Conservation (phyloP, 2,329 filamentous ascomycete species). For the Plectosphaerella cucumerina region DNA sequence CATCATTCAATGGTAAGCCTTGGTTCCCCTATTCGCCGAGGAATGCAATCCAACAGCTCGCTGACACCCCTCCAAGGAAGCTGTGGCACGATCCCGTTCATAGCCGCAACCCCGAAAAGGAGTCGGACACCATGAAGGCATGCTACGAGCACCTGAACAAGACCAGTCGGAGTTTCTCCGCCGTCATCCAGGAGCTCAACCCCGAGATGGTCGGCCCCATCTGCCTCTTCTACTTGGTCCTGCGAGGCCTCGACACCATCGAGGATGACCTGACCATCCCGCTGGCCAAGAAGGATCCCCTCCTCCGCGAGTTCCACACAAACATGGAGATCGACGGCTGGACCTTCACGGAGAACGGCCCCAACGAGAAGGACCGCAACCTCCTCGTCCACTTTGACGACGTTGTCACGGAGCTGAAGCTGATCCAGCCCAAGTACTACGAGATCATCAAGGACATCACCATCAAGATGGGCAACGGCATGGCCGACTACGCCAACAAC, state of each 20-base stretch:
- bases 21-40: slow-evolving; percentile 3
- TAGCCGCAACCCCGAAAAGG: slow-evolving; percentile 70
- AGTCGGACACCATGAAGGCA: slow-evolving; percentile 67
- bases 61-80: slow-evolving; percentile 58
- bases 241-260: slow-evolving; percentile 94
- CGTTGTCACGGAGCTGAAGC: slow-evolving; percentile 81
- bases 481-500: slow-evolving; percentile 92
- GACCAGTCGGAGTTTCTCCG: slow-evolving; percentile 89
- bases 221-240: slow-evolving; percentile 85
- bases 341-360: slow-evolving; percentile 82
- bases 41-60: neutral
- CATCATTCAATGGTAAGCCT: slow-evolving; percentile 79
- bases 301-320: slow-evolving; percentile 78
- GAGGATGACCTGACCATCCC: slow-evolving; percentile 97
- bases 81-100: slow-evolving; percentile 95
- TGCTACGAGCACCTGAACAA: slow-evolving; percentile 84
- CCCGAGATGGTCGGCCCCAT: slow-evolving; percentile 89
- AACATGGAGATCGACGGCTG: slow-evolving; percentile 80
- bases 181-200: slow-evolving; percentile 94
- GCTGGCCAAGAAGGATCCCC: slow-evolving; percentile 75
- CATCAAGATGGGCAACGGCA: slow-evolving; percentile 92
- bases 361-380: slow-evolving; percentile 90
- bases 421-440: slow-evolving; percentile 79
- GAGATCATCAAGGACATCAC: slow-evolving; percentile 91
- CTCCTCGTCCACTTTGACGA: slow-evolving; percentile 89